A percentile compares a stretch with the other conserved stretches of the same genome.
Conservation (phyloP, 2,329 filamentous ascomycete genomes). For the Fusarium sulawesiense region DNA sequence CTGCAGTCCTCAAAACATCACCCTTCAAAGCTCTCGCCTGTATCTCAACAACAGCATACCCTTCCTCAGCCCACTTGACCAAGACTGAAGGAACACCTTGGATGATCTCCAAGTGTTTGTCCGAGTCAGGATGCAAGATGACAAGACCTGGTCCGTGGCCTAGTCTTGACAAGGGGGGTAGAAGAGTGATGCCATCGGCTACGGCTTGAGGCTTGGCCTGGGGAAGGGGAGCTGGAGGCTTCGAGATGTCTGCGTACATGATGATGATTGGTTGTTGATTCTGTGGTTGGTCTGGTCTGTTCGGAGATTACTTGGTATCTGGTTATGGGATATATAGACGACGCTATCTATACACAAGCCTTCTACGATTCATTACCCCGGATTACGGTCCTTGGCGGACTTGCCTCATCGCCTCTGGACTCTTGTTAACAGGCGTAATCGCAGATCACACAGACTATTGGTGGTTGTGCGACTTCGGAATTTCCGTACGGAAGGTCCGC, state of each 20-base stretch:
- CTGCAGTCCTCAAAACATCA: slow-evolving; percentile 27
- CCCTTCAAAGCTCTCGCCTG: slow-evolving; percentile 29
- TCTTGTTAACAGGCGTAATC: neutral
- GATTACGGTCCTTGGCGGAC: neutral
- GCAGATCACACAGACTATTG: neutral
- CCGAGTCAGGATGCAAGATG: slow-evolving; percentile 39
- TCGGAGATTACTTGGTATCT: neutral
- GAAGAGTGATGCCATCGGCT: slow-evolving; percentile 41
- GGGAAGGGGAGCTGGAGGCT: slow-evolving; percentile 45
- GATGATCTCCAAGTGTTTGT: slow-evolving; percentile 23
- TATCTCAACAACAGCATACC: slow-evolving; percentile 71
- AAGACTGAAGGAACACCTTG: slow-evolving; percentile 63
- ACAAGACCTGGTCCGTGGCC: slow-evolving; percentile 54
- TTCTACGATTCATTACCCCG: neutral
- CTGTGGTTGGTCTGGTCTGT: neutral
- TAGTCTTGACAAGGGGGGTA: slow-evolving; percentile 51
- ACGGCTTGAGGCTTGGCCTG: slow-evolving; percentile 29
- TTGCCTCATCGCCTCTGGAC: neutral
- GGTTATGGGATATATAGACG: neutral
- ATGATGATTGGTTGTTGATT: neutral
- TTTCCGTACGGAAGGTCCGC: slow-evolving; percentile 30
- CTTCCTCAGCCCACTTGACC: slow-evolving; percentile 78
- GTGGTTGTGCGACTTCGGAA: slow-evolving; percentile 7
- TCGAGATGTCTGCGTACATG: slow-evolving; percentile 45
- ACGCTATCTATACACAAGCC: neutral